These are phyloP conservation scores for Tolypocladium cylindrosporum DNA, from an alignment of 2,329 filamentous ascomycete species.

Conservation along the genomic window DNA sequence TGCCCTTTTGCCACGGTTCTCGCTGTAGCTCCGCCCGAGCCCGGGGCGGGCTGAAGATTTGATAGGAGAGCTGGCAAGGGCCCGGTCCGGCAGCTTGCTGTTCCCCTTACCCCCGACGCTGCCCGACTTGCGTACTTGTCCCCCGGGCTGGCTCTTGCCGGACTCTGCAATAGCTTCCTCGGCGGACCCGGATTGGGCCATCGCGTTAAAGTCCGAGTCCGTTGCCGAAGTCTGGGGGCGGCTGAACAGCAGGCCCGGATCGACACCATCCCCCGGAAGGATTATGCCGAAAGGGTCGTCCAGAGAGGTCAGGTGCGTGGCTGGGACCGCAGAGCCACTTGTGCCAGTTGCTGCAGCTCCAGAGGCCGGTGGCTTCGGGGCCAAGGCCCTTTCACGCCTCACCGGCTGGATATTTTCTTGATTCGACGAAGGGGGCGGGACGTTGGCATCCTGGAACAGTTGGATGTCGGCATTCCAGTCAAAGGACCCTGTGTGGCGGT, in stretches of 20 bases:
- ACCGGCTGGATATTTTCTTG: slow-evolving; percentile 26
- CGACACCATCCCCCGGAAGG: slow-evolving; percentile 37
- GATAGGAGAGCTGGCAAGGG: slow-evolving; percentile 37
- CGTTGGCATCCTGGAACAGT: slow-evolving; percentile 39
- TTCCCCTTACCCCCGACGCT: slow-evolving; percentile 33
- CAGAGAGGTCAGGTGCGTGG: slow-evolving; percentile 31
- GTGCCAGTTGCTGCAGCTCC: slow-evolving; percentile 9
- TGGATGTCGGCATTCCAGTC: slow-evolving; percentile 49
- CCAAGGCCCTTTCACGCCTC: slow-evolving; percentile 35
- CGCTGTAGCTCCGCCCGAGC: slow-evolving; percentile 44
- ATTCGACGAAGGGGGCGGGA: slow-evolving; percentile 19
- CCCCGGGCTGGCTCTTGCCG: slow-evolving; percentile 14
- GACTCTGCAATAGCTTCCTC: slow-evolving; percentile 16
- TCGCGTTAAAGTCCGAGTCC: slow-evolving; percentile 24
- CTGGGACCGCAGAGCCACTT: slow-evolving; percentile 22
- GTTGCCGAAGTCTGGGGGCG: slow-evolving; percentile 38
- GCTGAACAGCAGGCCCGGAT: slow-evolving; percentile 50
- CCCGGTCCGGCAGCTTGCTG: slow-evolving; percentile 31
- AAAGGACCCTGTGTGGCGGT: slow-evolving; percentile 40
- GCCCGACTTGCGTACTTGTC: slow-evolving; percentile 28
- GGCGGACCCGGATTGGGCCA: slow-evolving; percentile 17
- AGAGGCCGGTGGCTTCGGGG: slow-evolving; percentile 37
- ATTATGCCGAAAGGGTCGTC: slow-evolving; percentile 43
- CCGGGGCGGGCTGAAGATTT: slow-evolving; percentile 38
- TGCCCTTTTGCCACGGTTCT: slow-evolving; percentile 37